Evolutionary conservation across 495 filamentous ascomycete species (phyloP).

Genomic region (Xylaria flabelliformis): DNA sequence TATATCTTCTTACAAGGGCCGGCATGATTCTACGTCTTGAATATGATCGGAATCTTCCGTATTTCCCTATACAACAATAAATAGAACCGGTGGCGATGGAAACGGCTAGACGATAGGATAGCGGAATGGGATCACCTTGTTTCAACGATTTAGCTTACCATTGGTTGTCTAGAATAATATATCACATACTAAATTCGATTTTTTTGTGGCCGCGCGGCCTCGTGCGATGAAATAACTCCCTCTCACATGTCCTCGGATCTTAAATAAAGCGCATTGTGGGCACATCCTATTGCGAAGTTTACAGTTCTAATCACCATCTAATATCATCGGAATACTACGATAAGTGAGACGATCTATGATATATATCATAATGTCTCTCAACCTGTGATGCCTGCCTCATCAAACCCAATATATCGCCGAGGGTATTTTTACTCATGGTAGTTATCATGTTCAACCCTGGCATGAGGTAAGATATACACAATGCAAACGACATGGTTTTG

Average conservation of each 20-base stretch:
- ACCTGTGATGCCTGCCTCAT: not conserved
- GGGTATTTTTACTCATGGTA: constrained; percentile 2
- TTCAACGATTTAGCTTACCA: not conserved
- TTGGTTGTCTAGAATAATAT: not conserved
- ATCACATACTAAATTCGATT: not conserved
- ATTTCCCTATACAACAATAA: not conserved
- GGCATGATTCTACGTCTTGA: not conserved
- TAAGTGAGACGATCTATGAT: not conserved
- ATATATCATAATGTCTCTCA: constrained; percentile 5
- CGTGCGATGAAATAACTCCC: not conserved
- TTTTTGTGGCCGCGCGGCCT: not conserved
- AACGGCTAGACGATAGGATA: not conserved
- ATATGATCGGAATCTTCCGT: not conserved
- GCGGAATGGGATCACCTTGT: not conserved
- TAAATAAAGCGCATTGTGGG: not conserved
- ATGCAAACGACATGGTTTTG: constrained; percentile 19
- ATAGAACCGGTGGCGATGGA: not conserved
- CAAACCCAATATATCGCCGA: not conserved
- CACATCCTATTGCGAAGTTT: not conserved
- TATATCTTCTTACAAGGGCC: not conserved
- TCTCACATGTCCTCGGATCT: not conserved
- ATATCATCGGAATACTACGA: not conserved
- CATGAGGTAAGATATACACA: not conserved
- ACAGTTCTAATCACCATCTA: not conserved
- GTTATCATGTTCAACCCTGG: not conserved